Base-by-base conservation (phyloP, 805 yeast genomes). In the Candida lessepsii region DNA sequence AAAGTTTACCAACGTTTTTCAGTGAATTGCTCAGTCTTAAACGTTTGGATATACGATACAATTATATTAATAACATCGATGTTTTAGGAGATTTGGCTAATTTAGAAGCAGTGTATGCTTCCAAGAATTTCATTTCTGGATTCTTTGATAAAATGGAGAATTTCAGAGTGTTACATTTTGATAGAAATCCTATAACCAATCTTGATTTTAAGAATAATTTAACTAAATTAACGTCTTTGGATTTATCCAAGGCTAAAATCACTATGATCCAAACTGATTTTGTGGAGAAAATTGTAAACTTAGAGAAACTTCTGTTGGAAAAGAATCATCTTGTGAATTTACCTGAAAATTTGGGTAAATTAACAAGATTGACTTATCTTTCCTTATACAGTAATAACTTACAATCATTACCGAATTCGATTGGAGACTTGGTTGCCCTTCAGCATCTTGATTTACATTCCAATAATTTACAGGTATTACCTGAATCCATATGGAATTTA, bases 121-220 rank as follows among this genome's bases (percentile, higher is more conserved):
- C 91, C 2, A 86, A 86, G 57, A 88, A 88, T 57, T 76, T 76
- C 45, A 81, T 89, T 10, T 79, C 95, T 0, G 75, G 76, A 11
- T 83, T 86, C 56, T 76, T 78, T 40, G 83, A 79, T 54, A 65
- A 73, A 34, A 75, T 86, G 52, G 75, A 76, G 23, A 75, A 75
- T 37, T 65, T 90, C 50, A 76, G 84, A 53, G 74, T 83, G 11
- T 68, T 90, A 29, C 85, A 83, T 53, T 67, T 89, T 35, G 89
- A 85, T 55, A 77, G 84, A 55, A 90, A 89, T 57, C 97, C 96
- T 4, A 77, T 89, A 40, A 88, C 96, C 0, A 73, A 76, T 42
- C 72, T 86, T 47, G 68, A 68, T 20, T 75, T 81, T 46, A 65
- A 63, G 26, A 77, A 76, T 24, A 58, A 71, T 16, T 76, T 86